phyloP scores from a whole-genome alignment of 2,329 filamentous ascomycete genomes.

The Fusarium sp. region DNA sequence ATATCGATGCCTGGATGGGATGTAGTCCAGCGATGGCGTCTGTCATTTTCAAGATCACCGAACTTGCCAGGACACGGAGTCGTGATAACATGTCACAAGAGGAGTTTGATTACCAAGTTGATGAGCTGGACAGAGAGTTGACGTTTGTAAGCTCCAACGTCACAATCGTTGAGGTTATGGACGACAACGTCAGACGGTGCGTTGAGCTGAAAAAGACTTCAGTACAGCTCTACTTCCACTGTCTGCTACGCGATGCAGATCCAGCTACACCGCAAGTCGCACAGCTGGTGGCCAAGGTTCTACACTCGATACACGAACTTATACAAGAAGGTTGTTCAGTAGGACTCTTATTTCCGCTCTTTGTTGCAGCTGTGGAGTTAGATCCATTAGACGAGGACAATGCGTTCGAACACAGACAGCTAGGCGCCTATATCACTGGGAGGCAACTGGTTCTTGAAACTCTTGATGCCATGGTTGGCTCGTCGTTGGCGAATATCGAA shows the following conservation, averaged over 20 bases:
- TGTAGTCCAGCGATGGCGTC: slow-evolving; percentile 63
- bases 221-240: slow-evolving; percentile 62
- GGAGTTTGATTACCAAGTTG: slow-evolving; percentile 11
- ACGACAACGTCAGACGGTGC: slow-evolving; percentile 44
- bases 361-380: slow-evolving; percentile 44
- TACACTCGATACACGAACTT: slow-evolving; percentile 19
- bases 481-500: slow-evolving; percentile 60
- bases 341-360: slow-evolving; percentile 41
- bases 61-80: slow-evolving; percentile 58
- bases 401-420: background rate
- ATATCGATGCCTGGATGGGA: slow-evolving; percentile 63
- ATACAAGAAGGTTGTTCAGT: slow-evolving; percentile 39
- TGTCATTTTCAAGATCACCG: slow-evolving; percentile 63
- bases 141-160: background rate
- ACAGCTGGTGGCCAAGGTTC: slow-evolving; percentile 24
- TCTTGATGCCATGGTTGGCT: slow-evolving; percentile 57
- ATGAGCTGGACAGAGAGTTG: slow-evolving; percentile 27
- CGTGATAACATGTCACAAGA: background rate
- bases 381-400: slow-evolving; percentile 38
- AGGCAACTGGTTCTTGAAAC: slow-evolving; percentile 41
- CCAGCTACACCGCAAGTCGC: slow-evolving; percentile 52
- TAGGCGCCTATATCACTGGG: slow-evolving; percentile 9
- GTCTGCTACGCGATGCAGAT: slow-evolving; percentile 59
- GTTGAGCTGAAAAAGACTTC: slow-evolving; percentile 57
- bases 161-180: background rate